Base-by-base conservation (phyloP, 2,329 filamentous ascomycete genomes). In the Ceratocystis variospora region DNA sequence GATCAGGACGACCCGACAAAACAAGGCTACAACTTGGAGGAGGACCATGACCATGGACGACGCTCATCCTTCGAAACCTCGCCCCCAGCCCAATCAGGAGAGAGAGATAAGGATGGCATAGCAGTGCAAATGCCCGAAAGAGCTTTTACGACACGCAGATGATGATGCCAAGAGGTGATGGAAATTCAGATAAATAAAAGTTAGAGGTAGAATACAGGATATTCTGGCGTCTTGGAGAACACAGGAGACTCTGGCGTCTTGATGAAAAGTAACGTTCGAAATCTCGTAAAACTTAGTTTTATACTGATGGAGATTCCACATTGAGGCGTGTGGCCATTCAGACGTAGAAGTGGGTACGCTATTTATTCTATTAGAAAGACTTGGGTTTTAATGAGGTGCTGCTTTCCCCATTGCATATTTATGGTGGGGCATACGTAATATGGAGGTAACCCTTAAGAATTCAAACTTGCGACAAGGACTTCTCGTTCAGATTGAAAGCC, bases 61-160 rank as follows among this genome's bases (percentile, higher is more conserved):
- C 31, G 61, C 8, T 68, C 61, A 59, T 68, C 69, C 6, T 67
- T 68, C 63, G 68, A 70, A 41, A 64, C 68, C n/a, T 67, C 66
- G 25, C 66, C 63, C 2, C 66, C 53, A 17, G 61, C 22, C 8
- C 64, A 37, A 17, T 63, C 68, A 3, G 19, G 45, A 55, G 53
- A 28, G 37, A 66, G 62, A 2, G 66, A 68, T 55, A 69, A 69
- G 55, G 62, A 67, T 63, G 61, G 59, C 48, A 25, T 68, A 19
- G 65, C 55, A 22, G 41, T 70, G 10, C 62, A 65, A 46, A 45
- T 61, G 10, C 69, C 68, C 4, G 62, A 64, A 10, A 66, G 66
- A 25, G 67, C 62, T 10, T 65, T 65, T 41, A 63, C 65, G 15
- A 61, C 63, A 5, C 65, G 37, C 33, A 65, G 37, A 59, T 59